Evolutionary conservation across 2,329 filamentous ascomycete species (phyloP).

Genomic region (Ophiosphaerella narmari): DNA sequence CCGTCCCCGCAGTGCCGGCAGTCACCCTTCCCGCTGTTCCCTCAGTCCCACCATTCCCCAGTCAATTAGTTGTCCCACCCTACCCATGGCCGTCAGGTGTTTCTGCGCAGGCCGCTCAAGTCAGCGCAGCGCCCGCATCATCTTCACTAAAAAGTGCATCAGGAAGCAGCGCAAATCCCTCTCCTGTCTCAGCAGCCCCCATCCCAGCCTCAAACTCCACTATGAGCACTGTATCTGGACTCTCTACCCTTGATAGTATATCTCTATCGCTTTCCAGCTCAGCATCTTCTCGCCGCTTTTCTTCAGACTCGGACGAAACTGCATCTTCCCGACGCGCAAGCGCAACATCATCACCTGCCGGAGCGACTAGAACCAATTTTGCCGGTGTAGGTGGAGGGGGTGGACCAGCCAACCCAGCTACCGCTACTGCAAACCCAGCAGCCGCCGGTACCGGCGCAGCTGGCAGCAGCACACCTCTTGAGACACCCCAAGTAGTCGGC

Average conservation of each 20-base stretch:
- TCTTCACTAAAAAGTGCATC: constrained; percentile 9
- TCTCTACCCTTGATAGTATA: constrained; percentile 1
- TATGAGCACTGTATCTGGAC: constrained; percentile 11
- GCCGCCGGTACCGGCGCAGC: constrained; percentile 9
- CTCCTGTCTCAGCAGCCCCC: constrained; percentile 1
- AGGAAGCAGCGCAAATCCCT: constrained; percentile 5
- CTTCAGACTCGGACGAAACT: constrained; percentile 10
- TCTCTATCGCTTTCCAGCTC: constrained; percentile 15
- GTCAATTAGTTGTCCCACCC: constrained; percentile 38
- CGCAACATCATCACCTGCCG: constrained; percentile 16
- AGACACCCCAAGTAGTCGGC: constrained; percentile 62
- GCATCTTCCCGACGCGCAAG: constrained; percentile 14
- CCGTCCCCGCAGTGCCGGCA: constrained; percentile 19
- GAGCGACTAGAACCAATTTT: constrained; percentile 9
- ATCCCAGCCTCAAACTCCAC: constrained; percentile 21
- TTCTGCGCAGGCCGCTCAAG: constrained; percentile 7
- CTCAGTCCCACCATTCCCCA: constrained; percentile 43
- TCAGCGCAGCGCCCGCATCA: constrained; percentile 9
- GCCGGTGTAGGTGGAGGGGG: constrained; percentile 15
- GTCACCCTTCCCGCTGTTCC: constrained; percentile 30
- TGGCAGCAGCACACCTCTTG: constrained; percentile 35
- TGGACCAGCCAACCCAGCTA: constrained; percentile 21
- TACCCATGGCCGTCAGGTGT: constrained; percentile 40
- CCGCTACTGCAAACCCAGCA: constrained; percentile 16
- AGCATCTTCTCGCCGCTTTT: constrained; percentile 12